Evolutionary conservation across 2,329 filamentous ascomycete species (phyloP), one percentile per base, ranked within the genome.

Genomic region (Cercospora nicotianae): DNA sequence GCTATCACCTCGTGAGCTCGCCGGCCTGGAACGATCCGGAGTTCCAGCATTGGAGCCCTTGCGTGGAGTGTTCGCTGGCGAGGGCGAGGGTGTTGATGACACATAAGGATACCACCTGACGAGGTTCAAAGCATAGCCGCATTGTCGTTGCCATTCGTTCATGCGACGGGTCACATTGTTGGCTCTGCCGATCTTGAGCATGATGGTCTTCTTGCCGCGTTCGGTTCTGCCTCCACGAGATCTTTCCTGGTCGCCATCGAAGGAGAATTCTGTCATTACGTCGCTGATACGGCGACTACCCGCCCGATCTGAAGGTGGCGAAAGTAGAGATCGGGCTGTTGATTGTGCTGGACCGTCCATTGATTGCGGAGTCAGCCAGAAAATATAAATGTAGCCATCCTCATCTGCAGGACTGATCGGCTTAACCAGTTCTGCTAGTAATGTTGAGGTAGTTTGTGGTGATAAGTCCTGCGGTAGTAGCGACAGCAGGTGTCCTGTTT

Each of bases 371-470:
- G 93, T 97, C 23, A 97, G 85, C 93, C 94, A 97, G 84, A 98
- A 99, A 80, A 99, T 96, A 85, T 99, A 99, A 73, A 99, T 98
- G 81, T 95, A 99, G 42, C 95, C 95, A 12, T 90, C 84, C 73
- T 96, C 92, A 72, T 95, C 92, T 64, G 85, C 82, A 23, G 87
- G 83, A 0, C 92, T 93, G 57, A 94, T 87, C 1, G 84, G 93
- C 83, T 86, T 95, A 77, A 80, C 87, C 9, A 98, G 84, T 79
- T 98, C 94, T 2, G 90, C 83, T 68, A 94, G 85, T 3, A 98
- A 84, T 5, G 84, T 81, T 0, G 92, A 90, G 0, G 91, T 83
- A 0, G 88, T 91, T 72, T 90, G 83, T 1, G 91, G 89, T 2
- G 89, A 85, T 4, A 92, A 83, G 1, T 84, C 81, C 8, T 85